Percentiles rank a stretch among this genome's conserved stretches.
phyloP scores from a whole-genome alignment of 768 basidiomycete genomes.

The Chalciporus piperatus region DNA sequence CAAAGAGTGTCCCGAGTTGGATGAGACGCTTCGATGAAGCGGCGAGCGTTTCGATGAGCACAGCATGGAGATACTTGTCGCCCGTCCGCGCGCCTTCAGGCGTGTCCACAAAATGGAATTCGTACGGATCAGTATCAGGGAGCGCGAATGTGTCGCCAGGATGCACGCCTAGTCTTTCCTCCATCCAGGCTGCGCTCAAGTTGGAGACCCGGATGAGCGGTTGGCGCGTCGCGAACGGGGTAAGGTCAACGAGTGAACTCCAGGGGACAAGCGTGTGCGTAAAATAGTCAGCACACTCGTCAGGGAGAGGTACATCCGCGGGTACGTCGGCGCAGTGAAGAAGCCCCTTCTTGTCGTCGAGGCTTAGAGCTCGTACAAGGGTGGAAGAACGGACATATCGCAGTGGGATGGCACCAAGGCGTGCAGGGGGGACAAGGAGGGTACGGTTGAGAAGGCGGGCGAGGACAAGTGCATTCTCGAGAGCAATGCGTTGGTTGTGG shows the following conservation, averaged over 20 bases:
- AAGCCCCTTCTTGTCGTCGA: conserved; percentile 51
- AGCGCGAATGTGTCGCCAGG: conserved; percentile 43
- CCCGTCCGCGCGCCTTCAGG: conserved; percentile 6
- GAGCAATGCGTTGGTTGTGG: conserved; percentile 83
- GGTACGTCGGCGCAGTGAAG: conserved; percentile 47
- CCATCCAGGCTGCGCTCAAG: conserved; percentile 37
- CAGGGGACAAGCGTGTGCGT: conserved; percentile 66
- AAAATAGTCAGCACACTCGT: conserved; percentile 61
- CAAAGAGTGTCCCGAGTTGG: conserved; percentile 74
- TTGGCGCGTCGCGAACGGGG: conserved; percentile 36
- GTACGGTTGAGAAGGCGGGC: conserved; percentile 71
- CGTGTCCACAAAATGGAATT: conserved; percentile 32
- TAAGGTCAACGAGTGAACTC: conserved; percentile 65
- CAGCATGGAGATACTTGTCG: conserved; percentile 4
- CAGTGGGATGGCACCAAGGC: conserved; percentile 59
- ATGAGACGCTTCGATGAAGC: conserved; percentile 45
- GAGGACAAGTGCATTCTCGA: conserved; percentile 82
- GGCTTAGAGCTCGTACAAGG: conserved; percentile 42
- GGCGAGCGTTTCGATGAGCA: conserved; percentile 13
- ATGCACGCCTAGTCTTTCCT: conserved; percentile 23
- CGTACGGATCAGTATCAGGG: conserved; percentile 56
- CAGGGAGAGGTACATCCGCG: conserved; percentile 34
- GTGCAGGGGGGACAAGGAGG: conserved; percentile 72
- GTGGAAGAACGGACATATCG: conserved; percentile 56
- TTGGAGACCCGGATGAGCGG: conserved; percentile 49